Conservation (phyloP, 768 basidiomycete species). For the Plicaturopsis crispa region DNA sequence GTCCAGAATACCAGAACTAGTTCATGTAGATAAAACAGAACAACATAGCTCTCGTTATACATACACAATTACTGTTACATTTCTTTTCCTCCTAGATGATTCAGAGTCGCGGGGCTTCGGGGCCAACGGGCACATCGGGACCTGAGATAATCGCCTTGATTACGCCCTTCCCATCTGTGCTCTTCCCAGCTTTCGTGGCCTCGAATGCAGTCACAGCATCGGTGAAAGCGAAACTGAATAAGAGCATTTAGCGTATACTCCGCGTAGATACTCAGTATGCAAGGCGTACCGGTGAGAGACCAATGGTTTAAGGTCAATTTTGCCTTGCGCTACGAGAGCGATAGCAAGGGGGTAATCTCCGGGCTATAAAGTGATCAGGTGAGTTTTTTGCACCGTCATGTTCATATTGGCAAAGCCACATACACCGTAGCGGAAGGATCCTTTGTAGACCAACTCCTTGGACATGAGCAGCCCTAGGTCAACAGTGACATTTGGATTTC, state of each 20-base stretch:
- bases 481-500: constrained; percentile 64
- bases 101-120: constrained; percentile 27
- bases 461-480: constrained; percentile 62
- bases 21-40: too few species aligned
- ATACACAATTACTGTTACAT: constrained; percentile 1
- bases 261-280: constrained; percentile 1
- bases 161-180: constrained; percentile 78
- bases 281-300: constrained; percentile 72
- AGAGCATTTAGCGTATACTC: constrained; percentile 4
- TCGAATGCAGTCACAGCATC: constrained; percentile 78
- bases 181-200: constrained; percentile 72
- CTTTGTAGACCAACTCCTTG: constrained; percentile 79
- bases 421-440: constrained; percentile 90
- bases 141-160: constrained; percentile 90
- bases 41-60: constrained; percentile 3
- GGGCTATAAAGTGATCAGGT: constrained; percentile 34
- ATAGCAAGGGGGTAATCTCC: constrained; percentile 86
- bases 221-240: constrained; percentile 62
- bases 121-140: constrained; percentile 48
- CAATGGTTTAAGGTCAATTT: constrained; percentile 80
- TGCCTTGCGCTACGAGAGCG: constrained; percentile 72
- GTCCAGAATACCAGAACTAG: too few species aligned
- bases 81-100: background rate
- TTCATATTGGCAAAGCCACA: constrained; percentile 17
- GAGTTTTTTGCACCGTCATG: constrained; percentile 1